phyloP scores from a whole-genome alignment of 805 yeast species.

The Tetrapisispora iriomotensis region DNA sequence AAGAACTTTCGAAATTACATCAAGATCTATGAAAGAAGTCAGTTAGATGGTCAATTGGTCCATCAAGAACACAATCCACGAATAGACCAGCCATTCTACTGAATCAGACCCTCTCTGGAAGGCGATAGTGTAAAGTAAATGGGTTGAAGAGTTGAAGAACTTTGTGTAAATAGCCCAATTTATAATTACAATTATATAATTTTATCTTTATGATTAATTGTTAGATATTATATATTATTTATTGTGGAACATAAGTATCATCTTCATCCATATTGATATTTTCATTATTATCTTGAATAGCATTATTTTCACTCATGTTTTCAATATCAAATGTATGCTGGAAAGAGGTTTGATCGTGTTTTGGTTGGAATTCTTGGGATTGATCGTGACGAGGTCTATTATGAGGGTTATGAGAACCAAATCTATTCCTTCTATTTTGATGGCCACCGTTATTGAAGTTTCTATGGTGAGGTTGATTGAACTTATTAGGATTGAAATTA shows the following conservation, averaged over 20 bases:
- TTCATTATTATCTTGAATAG: not conserved
- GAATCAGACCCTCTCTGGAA: not conserved
- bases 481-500: slow-evolving; percentile 1
- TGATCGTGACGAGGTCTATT: not conserved
- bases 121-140: no score
- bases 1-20: not conserved
- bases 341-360: no score
- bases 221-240: not conserved
- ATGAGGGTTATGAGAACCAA: slow-evolving; percentile 1
- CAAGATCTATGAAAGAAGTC: no score
- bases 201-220: no score
- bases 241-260: slow-evolving; percentile 7
- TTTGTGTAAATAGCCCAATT: no score
- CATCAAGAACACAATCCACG: no score
- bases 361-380: not conserved
- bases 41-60: no score
- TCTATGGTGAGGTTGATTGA: slow-evolving; percentile 4
- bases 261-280: slow-evolving; percentile 3
- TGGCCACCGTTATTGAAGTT: slow-evolving; percentile 4
- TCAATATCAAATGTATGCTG: no score
- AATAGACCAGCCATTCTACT: no score
- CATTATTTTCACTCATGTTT: not conserved
- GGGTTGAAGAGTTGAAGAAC: no score
- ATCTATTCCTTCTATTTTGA: slow-evolving; percentile 11
- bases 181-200: not conserved